These are phyloP conservation scores for Pyropia yezoensis DNA, from an alignment of 23 red algal species.

Conservation along the genomic window DNA sequence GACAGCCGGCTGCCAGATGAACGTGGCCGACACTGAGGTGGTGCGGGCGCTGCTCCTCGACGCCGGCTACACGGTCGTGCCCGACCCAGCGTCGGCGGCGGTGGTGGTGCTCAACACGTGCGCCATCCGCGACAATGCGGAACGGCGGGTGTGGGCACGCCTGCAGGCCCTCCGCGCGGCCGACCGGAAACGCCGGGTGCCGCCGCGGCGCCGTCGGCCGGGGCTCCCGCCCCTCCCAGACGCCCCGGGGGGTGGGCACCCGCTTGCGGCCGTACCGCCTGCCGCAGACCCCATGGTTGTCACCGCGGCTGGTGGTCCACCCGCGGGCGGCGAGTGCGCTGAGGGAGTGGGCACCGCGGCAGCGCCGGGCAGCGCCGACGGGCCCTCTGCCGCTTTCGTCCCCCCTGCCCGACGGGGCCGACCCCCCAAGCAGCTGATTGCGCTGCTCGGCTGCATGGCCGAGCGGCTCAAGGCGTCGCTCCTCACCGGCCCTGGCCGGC, in stretches of 20 bases:
- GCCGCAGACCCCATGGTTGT: no score
- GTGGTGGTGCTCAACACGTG: slow-evolving; percentile 59
- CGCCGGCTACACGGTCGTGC: neutral
- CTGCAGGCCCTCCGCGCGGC: slow-evolving; percentile 1
- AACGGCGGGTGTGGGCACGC: slow-evolving; percentile 18
- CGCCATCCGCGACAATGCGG: slow-evolving; percentile 54
- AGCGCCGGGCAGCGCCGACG: no score
- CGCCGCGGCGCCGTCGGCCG: neutral
- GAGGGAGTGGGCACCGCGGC: no score
- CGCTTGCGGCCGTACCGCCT: no score
- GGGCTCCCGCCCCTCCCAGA: no score
- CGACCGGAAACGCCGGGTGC: neutral
- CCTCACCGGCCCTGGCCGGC: slow-evolving; percentile 9
- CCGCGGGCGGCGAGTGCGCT: no score
- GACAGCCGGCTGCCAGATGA: slow-evolving; percentile 67
- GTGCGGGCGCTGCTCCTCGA: slow-evolving; percentile 6
- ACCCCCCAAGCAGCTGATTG: neutral
- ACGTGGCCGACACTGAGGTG: slow-evolving; percentile 27
- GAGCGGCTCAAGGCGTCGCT: slow-evolving; percentile 40
- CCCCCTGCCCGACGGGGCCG: no score
- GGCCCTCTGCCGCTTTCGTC: no score
- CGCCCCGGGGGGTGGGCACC: no score
- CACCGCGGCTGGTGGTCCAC: no score
- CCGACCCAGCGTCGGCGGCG: neutral
- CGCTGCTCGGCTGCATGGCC: slow-evolving; percentile 65